phyloP scores from a whole-genome alignment of 495 filamentous ascomycete species.

The Lepidopterella palustris region DNA sequence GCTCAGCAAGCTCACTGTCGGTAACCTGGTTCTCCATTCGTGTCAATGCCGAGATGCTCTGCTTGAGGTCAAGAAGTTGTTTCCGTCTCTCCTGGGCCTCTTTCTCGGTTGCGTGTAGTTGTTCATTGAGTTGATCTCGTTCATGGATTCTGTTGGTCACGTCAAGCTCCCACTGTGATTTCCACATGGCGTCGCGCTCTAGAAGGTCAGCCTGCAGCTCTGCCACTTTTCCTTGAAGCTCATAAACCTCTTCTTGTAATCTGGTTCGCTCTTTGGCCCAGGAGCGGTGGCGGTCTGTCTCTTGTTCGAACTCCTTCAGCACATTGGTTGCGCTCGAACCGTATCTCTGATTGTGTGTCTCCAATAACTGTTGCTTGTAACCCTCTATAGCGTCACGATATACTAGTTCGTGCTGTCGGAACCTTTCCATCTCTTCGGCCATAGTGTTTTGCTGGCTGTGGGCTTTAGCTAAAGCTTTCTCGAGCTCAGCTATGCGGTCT shows the following conservation, averaged over 20 bases:
- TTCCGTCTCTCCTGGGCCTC: constrained; percentile 26
- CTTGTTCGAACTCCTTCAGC: constrained; percentile 6
- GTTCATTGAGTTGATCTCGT: constrained; percentile 19
- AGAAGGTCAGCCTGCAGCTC: constrained; percentile 17
- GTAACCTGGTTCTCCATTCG: constrained; percentile 30
- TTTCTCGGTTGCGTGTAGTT: constrained; percentile 22
- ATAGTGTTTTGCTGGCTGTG: constrained; percentile 17
- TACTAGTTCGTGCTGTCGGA: constrained; percentile 7
- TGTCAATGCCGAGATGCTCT: constrained; percentile 32
- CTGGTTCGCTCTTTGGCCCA: constrained; percentile 3
- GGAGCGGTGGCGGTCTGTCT: constrained; percentile 1
- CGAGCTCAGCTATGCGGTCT: constrained; percentile 20
- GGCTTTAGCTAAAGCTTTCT: constrained; percentile 17
- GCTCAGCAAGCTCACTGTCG: constrained; percentile 30
- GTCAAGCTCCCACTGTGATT: constrained; percentile 1
- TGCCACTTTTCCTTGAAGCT: constrained; percentile 17
- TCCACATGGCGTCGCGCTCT: constrained; percentile 7
- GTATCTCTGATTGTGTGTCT: neutral
- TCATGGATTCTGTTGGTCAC: constrained; percentile 7
- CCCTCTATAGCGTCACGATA: constrained; percentile 19
- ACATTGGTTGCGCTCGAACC: neutral
- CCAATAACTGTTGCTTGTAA: constrained; percentile 13
- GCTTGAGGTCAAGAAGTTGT: constrained; percentile 34
- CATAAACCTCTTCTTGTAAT: constrained; percentile 17
- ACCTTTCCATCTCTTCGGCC: constrained; percentile 19